A percentile compares a stretch with the other conserved stretches of the same genome.
phyloP scores from a whole-genome alignment of 257 asterid species.

The Fraxinus quadrangulata region DNA sequence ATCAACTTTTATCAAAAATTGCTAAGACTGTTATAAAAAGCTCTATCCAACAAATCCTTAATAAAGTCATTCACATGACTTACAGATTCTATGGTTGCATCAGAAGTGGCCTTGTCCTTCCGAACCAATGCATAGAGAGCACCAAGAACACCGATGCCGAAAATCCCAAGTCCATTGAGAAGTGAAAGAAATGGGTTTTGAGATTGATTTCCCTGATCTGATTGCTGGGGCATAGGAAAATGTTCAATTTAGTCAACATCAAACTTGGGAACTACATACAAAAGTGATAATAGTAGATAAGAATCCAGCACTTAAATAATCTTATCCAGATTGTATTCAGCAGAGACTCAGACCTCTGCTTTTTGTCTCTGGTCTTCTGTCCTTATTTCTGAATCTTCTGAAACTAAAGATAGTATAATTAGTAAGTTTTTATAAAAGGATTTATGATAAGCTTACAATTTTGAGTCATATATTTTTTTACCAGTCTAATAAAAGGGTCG shows the following conservation, averaged over 20 bases:
- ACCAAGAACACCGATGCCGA: constrained; percentile 68
- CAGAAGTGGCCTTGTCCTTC: constrained; percentile 55
- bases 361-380: constrained; percentile 41
- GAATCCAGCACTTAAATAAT: constrained; percentile 26
- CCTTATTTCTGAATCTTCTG: constrained; percentile 50
- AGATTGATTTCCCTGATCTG: constrained; percentile 42
- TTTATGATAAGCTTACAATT: not conserved
- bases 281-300: constrained; percentile 8
- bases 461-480: not conserved
- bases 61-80: constrained; percentile 30
- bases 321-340: constrained; percentile 26
- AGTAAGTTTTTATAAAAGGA: constrained; percentile 23
- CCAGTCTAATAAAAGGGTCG: not conserved
- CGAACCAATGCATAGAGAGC: constrained; percentile 56
- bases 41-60: not conserved
- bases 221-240: constrained; percentile 41
- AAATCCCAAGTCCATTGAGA: constrained; percentile 60
- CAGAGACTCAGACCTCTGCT: constrained; percentile 57
- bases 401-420: constrained; percentile 19
- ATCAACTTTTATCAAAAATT: not conserved
- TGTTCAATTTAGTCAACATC: constrained; percentile 29
- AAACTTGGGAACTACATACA: constrained; percentile 22
- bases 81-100: constrained; percentile 72
- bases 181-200: constrained; percentile 50
- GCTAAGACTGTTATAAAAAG: not conserved